Base-by-base conservation (phyloP, 2,329 filamentous ascomycete genomes). In the Malbranchea zuffiana region DNA sequence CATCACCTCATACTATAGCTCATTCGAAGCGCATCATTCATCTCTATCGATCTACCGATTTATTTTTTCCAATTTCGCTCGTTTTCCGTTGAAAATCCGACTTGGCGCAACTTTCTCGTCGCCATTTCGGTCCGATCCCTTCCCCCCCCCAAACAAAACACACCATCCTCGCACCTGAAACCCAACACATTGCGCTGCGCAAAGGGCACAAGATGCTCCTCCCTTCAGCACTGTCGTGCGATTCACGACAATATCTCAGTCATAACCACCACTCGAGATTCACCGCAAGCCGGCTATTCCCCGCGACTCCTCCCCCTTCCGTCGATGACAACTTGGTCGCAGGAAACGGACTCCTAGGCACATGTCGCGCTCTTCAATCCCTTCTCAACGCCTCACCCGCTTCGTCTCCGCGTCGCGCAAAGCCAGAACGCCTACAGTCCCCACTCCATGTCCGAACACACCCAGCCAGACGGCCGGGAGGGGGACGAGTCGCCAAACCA, bases 201-300 rank as follows among this genome's bases (percentile, higher is more conserved):
- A 21, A 25, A 21, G 11, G 7, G 6, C 8, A 13, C 15, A n/a
- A 19, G 23, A 62, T 67, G 63, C 48, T 67, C 32, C 61, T 67
- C 40, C 63, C 62, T 40, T 66, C 63, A 6, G 63, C 63, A 20
- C 50, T 67, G 33, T 50, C 61, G 39, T 66, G 63, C 56, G 62
- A 66, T 44, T 48, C 53, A 49, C 56, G 56, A 44, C 58, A 53
- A 44, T 51, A 51, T 40, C 37, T 50, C 36, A 36, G 42, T 16
- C n/a, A n/a, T n/a, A n/a, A n/a, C n/a, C n/a, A n/a, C n/a, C 50
- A 42, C 39, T 54, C 57, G 49, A 52, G 53, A 47, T 56, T 60
- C 47, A 50, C 55, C 2, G 47, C 54, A 33, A 56, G 43, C 39
- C 56, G 53, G 41, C 46, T 56, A 12, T 58, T 63, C 42, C 51